These are phyloP conservation scores for Pseudoturritis turrita DNA, from an alignment of 345 rosid species.

Conservation along the genomic window DNA sequence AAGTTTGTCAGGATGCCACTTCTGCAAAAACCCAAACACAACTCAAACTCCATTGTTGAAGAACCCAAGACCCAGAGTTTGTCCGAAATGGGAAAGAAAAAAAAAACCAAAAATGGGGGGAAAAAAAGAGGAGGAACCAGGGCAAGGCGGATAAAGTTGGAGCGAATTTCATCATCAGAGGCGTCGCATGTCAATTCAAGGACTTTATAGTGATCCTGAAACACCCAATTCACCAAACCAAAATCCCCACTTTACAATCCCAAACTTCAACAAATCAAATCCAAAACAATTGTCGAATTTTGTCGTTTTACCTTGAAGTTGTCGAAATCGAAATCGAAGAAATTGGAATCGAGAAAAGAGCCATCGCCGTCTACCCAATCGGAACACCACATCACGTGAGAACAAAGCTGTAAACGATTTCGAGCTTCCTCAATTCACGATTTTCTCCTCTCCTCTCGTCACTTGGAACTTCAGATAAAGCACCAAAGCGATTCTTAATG, in stretches of 20 bases:
- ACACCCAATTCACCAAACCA: background rate
- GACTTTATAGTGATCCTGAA: constrained; percentile 85
- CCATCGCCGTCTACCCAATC: constrained; percentile 27
- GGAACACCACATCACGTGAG: constrained; percentile 29
- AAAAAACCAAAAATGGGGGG: background rate
- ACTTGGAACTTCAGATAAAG: constrained; percentile 1
- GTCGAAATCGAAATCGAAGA: constrained; percentile 68
- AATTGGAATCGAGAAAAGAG: constrained; percentile 50
- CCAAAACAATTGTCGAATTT: background rate
- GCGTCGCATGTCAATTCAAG: constrained; percentile 81
- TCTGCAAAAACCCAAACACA: constrained; percentile 41
- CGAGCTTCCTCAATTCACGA: constrained; percentile 8
- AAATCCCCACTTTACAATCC: background rate
- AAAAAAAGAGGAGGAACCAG: constrained; percentile 44
- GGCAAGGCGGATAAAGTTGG: constrained; percentile 89
- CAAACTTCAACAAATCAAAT: background rate
- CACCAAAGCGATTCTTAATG: background rate
- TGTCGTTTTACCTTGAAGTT: constrained; percentile 49
- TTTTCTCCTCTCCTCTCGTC: background rate
- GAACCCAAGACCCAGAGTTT: background rate
- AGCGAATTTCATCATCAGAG: constrained; percentile 80
- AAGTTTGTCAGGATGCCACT: constrained; percentile 95
- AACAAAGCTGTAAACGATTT: background rate
- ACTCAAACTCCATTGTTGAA: background rate
- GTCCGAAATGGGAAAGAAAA: background rate